Evolutionary conservation across 2,329 filamentous ascomycete genomes (phyloP), one percentile per base, ranked within the genome.

Genomic region (Leptographium galeiforme): DNA sequence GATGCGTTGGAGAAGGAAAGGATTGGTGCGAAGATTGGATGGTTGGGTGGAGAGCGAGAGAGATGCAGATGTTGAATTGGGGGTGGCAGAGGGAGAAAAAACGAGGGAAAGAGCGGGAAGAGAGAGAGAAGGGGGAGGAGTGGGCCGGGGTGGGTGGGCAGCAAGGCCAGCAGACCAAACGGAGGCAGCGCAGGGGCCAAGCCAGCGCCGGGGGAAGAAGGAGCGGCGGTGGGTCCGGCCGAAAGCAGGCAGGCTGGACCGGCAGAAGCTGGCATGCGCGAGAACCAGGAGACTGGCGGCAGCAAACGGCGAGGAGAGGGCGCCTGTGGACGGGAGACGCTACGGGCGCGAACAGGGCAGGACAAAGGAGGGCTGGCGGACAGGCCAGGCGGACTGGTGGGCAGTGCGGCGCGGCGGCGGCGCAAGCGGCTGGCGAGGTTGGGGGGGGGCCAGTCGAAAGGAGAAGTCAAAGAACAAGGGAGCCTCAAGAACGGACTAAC

Each of bases 21-120:
- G 45, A 34, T 40, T 50, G 48, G 12, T 19, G 18, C 40, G 16
- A 51, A 44, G 40, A 51, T 39, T 32, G 30, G 38, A 41, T 14
- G 38, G 40, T 50, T 51, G 49, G 34, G 49, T 47, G 44, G 49
- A 51, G 40, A 44, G 49, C 44, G 16, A 47, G 34, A 36, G n/a
- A 36, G n/a, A 33, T 18, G 41, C 10, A 46, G 25, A 33, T 50
- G 48, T 36, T 36, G 41, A 12, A 44, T 19, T 25, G 18, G 19
- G 41, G 19, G 18, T 3, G 40, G 19, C 10, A 30, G 41, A 13
- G 30, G n/a, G 13, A 40, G 40, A 18, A 38, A 45, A 50, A 41
- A 34, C 32, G 40, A 51, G 49, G 40, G 41, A 46, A 34, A 38
- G 41, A 32, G 44, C 44, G 43, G 50, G 18, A 39, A 30, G n/a